Percentiles rank a stretch among this genome's conserved stretches.
Conservation (phyloP, 345 rosid genomes). For the Populus ilicifolia region DNA sequence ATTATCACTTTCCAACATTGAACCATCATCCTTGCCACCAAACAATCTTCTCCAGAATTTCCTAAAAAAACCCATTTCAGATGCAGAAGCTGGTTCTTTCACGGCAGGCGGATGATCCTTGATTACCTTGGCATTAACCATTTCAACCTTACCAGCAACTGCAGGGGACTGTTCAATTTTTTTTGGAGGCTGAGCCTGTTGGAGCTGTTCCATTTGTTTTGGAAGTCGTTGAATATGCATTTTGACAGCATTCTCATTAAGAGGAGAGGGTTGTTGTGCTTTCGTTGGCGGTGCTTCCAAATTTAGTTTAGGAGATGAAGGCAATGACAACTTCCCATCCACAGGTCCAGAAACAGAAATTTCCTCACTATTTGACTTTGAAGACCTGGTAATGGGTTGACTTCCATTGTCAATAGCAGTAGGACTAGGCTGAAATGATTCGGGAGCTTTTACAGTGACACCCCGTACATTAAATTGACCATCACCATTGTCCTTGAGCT, state of each 20-base stretch:
- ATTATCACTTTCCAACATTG: constrained; percentile 20
- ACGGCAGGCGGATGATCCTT: constrained; percentile 13
- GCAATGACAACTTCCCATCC: constrained; percentile 12
- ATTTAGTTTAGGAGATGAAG: constrained; percentile 12
- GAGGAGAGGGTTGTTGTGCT: constrained; percentile 17
- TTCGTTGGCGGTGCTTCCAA: constrained; percentile 15
- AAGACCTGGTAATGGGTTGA: neutral
- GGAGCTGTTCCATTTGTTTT: constrained; percentile 18
- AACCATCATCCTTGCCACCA: constrained; percentile 25
- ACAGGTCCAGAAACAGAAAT: constrained; percentile 15
- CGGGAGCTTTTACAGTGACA: constrained; percentile 26
- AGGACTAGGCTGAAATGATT: constrained; percentile 17
- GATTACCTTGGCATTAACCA: constrained; percentile 5
- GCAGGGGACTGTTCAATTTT: constrained; percentile 20
- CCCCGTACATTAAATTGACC: constrained; percentile 40
- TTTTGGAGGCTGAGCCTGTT: constrained; percentile 4
- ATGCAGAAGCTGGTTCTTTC: constrained; percentile 28
- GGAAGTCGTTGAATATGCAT: constrained; percentile 6
- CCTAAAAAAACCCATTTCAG: constrained; percentile 36
- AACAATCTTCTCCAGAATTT: constrained; percentile 48
- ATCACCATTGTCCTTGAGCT: constrained; percentile 35
- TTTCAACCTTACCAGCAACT: constrained; percentile 15
- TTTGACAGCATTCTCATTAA: constrained; percentile 22
- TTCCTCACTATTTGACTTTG: constrained; percentile 23
- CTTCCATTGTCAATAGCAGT: constrained; percentile 12